Evolutionary conservation across 495 filamentous ascomycete species (phyloP), one percentile per base, ranked within the genome.

Genomic region (Trichocladium antarcticum): DNA sequence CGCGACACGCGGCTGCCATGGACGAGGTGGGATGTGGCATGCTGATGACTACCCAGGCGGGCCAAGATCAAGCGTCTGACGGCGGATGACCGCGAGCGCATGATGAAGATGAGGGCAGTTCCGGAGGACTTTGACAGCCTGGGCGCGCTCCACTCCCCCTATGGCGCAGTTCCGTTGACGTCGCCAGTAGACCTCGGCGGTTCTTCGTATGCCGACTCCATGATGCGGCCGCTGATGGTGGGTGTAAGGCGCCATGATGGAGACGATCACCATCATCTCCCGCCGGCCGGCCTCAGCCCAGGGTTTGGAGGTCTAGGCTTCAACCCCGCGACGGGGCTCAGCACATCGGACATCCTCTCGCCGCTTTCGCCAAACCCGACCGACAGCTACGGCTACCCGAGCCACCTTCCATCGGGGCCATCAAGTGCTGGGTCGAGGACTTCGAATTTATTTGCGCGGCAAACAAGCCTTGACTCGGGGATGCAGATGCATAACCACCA

Each of bases 61-160:
- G 90, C 90, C 19, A 97, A 97, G 68, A 81, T 96, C 62, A 97
- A 95, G 77, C 82, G 90, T 50, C 72, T 97, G 52, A 94, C 84
- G 34, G 87, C 80, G 35, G 89, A 95, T 68, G 90, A 97, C 58
- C 84, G 88, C 31, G 90, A 95, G 54, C 81, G 89, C 37, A 89
- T 95, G 82, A 80, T 94, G 65, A 90, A 90, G 66, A 95, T 90
- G 61, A 73, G 89, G 66, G 89, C 87, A 4, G 76, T 96, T 27
- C 89, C 89, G 19, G 87, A 90, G 54, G 82, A 89, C 62, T 96
- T 96, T 58, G 86, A 94, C 70, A 93, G 87, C 57, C 81, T 88
- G 9, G 85, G 92, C 67, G 88, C 89, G 7, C 70, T 96, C 17
- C 85, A 93, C 56, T 85, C 85, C n/a, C 83, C 86, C 45, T 79